These are phyloP conservation scores for Leishmania guyanensis DNA, from an alignment of 208 protist species.

Conservation along the genomic window DNA sequence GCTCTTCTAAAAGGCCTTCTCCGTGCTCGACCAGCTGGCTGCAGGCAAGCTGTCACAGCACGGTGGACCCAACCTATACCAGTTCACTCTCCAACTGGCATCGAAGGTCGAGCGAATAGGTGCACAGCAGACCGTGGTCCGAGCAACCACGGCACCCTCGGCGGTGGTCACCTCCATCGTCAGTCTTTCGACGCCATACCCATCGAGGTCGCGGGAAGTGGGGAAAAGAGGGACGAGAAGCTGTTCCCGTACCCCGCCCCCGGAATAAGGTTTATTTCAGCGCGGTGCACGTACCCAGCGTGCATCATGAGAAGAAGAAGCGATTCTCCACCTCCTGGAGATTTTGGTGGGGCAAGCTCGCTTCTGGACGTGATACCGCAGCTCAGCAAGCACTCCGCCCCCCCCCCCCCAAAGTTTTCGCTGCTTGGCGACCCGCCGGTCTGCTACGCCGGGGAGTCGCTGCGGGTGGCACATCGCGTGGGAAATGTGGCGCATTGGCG, in stretches of 20 bases:
- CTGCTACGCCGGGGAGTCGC: too few relatives aligned
- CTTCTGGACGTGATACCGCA: neutral
- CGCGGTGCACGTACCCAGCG: neutral
- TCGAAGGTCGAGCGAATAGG: neutral
- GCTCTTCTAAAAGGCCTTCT: neutral
- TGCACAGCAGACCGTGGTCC: neutral
- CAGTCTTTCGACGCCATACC: neutral
- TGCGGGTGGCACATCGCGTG: too few relatives aligned
- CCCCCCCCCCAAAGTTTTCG: too few relatives aligned
- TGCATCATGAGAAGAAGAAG: neutral
- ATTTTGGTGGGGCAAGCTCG: neutral
- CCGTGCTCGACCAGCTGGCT: neutral
- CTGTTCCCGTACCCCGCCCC: too few relatives aligned
- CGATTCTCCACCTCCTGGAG: neutral
- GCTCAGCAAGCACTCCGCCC: neutral
- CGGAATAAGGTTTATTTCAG: neutral
- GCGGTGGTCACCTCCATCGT: neutral
- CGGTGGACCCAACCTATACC: neutral
- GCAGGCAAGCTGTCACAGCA: neutral
- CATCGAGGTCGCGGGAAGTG: too few relatives aligned
- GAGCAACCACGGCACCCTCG: neutral
- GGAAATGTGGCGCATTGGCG: too few relatives aligned
- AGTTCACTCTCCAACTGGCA: neutral
- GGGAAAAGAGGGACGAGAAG: too few relatives aligned
- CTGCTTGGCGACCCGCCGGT: too few relatives aligned